Evolutionary conservation across 2,329 filamentous ascomycete genomes (phyloP), one percentile per base, ranked within the genome.

Genomic region (Botryosphaeria agaves): DNA sequence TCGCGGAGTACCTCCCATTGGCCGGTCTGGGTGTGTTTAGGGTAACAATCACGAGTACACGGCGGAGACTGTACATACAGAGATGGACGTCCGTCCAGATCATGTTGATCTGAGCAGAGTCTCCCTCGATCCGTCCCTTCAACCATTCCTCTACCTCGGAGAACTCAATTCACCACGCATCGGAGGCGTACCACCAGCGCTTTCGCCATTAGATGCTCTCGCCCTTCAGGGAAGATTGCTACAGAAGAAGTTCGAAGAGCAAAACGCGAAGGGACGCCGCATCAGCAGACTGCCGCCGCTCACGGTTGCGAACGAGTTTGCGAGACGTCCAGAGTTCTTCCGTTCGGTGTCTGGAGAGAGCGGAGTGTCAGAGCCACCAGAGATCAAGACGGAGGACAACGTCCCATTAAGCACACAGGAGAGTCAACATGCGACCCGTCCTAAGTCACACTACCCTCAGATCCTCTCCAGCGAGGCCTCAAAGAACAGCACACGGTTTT

Each of bases 201-300:
- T 95, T 33, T 95, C 89, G 5, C 89, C 89, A 7, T 69, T 98
- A 39, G 89, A 98, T 64, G 87, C 87, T 28, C 91, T 98, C 49
- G 87, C 87, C 14, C 67, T 87, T 37, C 87, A 95, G 49, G 91
- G 85, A 43, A 76, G 87, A 34, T 60, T 91, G 43, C 68, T 98
- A 30, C 84, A 84, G 23, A 80, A 73, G 55, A 79, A 92, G 54
- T 71, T 98, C 36, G 77, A 93, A 51, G 76, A 89, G 38, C 69
- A 72, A 45, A 55, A 56, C 35, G 74, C 70, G 46, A 69, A 70
- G 37, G 84, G 81, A 29, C 72, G 75, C 39, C 72, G 85, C 34
- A 69, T 94, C 56, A 94, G 85, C 56, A 71, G 87, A 25, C 59
- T 95, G 26, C 82, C 85, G 3, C 83, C 84, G 5, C 62, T 85